phyloP scores from a whole-genome alignment of 805 yeast species.

The Zygosaccharomyces pseudorouxii region DNA sequence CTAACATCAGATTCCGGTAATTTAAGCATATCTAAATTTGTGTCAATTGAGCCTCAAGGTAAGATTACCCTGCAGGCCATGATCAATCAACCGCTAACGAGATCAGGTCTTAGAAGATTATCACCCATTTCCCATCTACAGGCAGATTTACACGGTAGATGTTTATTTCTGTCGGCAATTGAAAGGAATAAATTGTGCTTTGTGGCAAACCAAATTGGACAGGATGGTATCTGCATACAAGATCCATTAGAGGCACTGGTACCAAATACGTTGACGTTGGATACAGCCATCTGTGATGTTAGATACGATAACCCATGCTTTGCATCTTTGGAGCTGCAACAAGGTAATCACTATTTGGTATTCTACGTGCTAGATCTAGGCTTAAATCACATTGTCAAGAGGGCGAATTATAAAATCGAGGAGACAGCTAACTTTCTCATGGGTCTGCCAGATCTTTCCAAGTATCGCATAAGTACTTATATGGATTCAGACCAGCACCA shows the following conservation, averaged over 20 bases:
- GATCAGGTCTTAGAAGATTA: slow-evolving; percentile 68
- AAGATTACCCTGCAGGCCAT: slow-evolving; percentile 36
- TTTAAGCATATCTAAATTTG: slow-evolving; percentile 48
- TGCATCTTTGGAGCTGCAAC: slow-evolving; percentile 64
- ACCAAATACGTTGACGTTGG: slow-evolving; percentile 48
- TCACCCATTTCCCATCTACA: slow-evolving; percentile 71
- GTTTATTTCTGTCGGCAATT: slow-evolving; percentile 62
- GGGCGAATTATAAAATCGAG: slow-evolving; percentile 37
- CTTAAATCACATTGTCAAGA: slow-evolving; percentile 64
- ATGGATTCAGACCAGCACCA: slow-evolving; percentile 1
- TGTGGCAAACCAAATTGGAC: slow-evolving; percentile 49
- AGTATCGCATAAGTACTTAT: slow-evolving; percentile 19
- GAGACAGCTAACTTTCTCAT: slow-evolving; percentile 48
- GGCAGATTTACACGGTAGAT: slow-evolving; percentile 68
- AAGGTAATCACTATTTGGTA: slow-evolving; percentile 41
- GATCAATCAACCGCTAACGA: slow-evolving; percentile 61
- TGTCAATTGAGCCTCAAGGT: slow-evolving; percentile 12
- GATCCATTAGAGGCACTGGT: slow-evolving; percentile 71
- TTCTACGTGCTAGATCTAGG: slow-evolving; percentile 86
- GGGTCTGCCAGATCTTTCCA: slow-evolving; percentile 53
- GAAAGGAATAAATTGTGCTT: slow-evolving; percentile 73
- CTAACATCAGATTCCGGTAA: slow-evolving; percentile 80
- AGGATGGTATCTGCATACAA: slow-evolving; percentile 48
- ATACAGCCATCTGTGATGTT: slow-evolving; percentile 59
- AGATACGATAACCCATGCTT: slow-evolving; percentile 81